Evolutionary conservation across 805 yeast species (phyloP).

Genomic region (Torulaspora maleeae): DNA sequence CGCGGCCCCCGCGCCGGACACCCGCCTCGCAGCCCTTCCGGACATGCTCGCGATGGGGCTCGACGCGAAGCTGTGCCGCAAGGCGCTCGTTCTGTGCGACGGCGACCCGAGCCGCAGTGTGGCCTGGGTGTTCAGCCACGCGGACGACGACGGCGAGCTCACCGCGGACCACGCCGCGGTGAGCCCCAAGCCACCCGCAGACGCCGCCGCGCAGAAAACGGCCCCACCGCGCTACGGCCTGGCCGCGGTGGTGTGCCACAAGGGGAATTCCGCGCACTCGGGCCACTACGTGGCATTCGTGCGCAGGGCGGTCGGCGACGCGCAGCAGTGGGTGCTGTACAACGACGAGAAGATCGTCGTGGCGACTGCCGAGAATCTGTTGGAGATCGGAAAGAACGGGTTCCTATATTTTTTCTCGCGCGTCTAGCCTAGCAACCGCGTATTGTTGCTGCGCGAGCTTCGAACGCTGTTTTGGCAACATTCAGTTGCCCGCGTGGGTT

Average conservation of each 20-base stretch:
- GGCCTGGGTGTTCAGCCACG: conserved; percentile 84
- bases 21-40: conserved; percentile 28
- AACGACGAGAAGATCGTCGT: conserved; percentile 85
- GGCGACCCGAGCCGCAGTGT: conserved; percentile 71
- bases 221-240: conserved; percentile 34
- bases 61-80: conserved; percentile 53
- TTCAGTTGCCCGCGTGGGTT: too few species aligned
- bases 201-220: conserved; percentile 8
- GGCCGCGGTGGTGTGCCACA: conserved; percentile 74
- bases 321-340: conserved; percentile 64
- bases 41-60: conserved; percentile 67
- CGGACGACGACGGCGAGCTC: conserved; percentile 68
- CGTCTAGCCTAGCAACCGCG: too few species aligned
- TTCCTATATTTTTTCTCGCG: conserved; percentile 40
- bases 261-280: conserved; percentile 83
- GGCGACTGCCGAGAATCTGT: conserved; percentile 42
- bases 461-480: too few species aligned
- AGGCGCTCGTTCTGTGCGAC: conserved; percentile 59
- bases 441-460: too few species aligned
- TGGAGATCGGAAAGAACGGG: conserved; percentile 46
- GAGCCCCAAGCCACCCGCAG: too few species aligned
- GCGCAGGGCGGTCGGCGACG: conserved; percentile 39
- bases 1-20: too few species aligned
- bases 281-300: conserved; percentile 88
- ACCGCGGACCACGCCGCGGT: conserved; percentile 37